Conservation (phyloP, 2,329 filamentous ascomycete genomes). For the Talaromyces sp. region DNA sequence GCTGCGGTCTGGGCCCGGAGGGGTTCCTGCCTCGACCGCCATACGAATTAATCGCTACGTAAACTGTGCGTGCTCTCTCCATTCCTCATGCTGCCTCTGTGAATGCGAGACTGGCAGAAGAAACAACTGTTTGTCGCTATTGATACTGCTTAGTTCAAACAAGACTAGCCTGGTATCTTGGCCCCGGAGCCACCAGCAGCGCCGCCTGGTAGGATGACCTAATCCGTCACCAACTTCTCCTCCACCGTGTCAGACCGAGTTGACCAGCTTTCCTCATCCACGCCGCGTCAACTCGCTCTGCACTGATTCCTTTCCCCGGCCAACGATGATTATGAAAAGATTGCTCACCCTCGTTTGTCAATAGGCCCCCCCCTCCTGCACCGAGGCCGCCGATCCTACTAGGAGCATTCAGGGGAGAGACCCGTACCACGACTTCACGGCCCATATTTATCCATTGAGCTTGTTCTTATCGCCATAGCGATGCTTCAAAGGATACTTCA, state of each 20-base stretch:
- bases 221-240: conserved; percentile 2
- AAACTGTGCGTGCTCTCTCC: not conserved
- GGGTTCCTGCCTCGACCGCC: not conserved
- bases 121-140: not conserved
- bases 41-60: not conserved
- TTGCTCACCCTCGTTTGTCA: not conserved
- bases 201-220: conserved; percentile 12
- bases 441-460: not conserved
- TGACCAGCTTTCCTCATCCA: not conserved
- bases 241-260: conserved; percentile 2
- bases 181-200: conserved; percentile 1
- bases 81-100: not conserved
- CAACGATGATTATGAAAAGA: not conserved
- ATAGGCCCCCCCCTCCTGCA: not conserved
- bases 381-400: not conserved
- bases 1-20: not conserved
- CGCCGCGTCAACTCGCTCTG: not conserved
- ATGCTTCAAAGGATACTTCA: not conserved
- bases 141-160: not conserved
- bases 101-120: not conserved
- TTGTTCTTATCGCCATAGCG: not conserved
- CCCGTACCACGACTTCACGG: not conserved
- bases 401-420: not conserved
- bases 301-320: not conserved
- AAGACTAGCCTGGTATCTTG: not conserved